phyloP scores from a whole-genome alignment of 768 basidiomycete species.

The Macrolepiota albuminosa region DNA sequence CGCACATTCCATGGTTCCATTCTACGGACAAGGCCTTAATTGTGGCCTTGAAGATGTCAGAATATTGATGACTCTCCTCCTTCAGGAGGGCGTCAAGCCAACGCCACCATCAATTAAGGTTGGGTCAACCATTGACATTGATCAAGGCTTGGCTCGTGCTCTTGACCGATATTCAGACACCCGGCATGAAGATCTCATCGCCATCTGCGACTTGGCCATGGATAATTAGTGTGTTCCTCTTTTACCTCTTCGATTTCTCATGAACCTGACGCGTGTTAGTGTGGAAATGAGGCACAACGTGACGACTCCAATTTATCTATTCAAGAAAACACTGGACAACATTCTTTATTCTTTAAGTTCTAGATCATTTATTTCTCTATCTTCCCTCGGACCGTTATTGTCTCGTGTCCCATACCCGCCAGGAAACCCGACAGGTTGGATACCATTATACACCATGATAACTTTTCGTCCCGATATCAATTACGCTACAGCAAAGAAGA shows the following conservation, averaged over 20 bases:
- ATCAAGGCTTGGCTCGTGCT: slow-evolving; percentile 58
- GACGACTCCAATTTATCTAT: slow-evolving; percentile 71
- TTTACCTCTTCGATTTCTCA: slow-evolving; percentile 6
- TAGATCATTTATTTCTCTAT: slow-evolving; percentile 40
- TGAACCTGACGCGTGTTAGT: slow-evolving; percentile 37
- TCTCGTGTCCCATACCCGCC: slow-evolving; percentile 56
- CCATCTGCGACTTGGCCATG: slow-evolving; percentile 92
- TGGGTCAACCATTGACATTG: slow-evolving; percentile 33
- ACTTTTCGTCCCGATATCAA: slow-evolving; percentile 95
- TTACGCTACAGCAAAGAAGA: slow-evolving; percentile 75
- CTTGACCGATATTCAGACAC: slow-evolving; percentile 75
- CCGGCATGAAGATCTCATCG: slow-evolving; percentile 83
- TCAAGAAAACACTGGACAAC: slow-evolving; percentile 79
- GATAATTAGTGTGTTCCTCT: slow-evolving; percentile 81
- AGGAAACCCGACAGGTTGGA: slow-evolving; percentile 68
- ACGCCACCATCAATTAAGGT: slow-evolving; percentile 25
- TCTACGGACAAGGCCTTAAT: slow-evolving; percentile 96
- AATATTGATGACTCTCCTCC: slow-evolving; percentile 72
- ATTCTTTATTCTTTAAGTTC: slow-evolving; percentile 61
- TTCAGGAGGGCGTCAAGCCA: slow-evolving; percentile 61
- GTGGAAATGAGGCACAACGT: slow-evolving; percentile 94
- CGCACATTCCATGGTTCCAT: slow-evolving; percentile 98
- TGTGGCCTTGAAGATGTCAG: slow-evolving; percentile 98
- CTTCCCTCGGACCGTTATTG: slow-evolving; percentile 41
- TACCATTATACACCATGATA: slow-evolving; percentile 95